Evolutionary conservation across 768 basidiomycete species (phyloP), one percentile per base, ranked within the genome.

Genomic region (Boletus insuetus): DNA sequence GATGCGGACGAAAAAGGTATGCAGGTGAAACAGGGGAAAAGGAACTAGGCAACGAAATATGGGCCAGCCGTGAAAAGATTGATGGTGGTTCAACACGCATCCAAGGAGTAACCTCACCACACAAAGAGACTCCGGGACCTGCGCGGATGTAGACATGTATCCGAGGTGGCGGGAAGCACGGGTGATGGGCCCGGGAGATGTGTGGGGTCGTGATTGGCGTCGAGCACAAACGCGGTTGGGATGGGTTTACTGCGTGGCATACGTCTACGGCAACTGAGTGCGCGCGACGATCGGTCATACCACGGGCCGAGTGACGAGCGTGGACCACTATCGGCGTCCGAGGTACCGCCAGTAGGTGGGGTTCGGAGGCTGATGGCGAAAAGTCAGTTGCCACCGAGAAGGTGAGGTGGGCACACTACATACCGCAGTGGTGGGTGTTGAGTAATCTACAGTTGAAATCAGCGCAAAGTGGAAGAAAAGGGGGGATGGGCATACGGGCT

Each of bases 361-460:
- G 43, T 79, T 79, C 19, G 78, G 77, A 54, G 77, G 77, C 77
- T 79, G 63, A 35, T 43, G 34, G 17, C 41, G 53, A 55, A 20
- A 50, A 38, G 39, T 49, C 46, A 64, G 49, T 45, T 17, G n/a
- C 31, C 34, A 37, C 26, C 4, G 19, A 42, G 40, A 10, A 11
- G 37, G 37, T 7, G 4, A 32, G 19, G 46, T 52, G 49, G 14
- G 57, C 47, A 57, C 17, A 31, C 14, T n/a, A 60, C 66, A 53
- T 64, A 70, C 70, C 58, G 65, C 53, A 17, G 83, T 84, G 45
- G 78, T 76, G 0, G 78, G 75, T 7, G 79, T 81, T 12, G 86
- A 85, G 49, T 82, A 73, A 72, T 89, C 87, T 88, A 53, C 47
- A 51, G 49, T 46, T 56, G 48, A 43, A 10, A 45, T 54, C 51